Evolutionary conservation across 768 basidiomycete species (phyloP), one percentile per base, ranked within the genome.

Genomic region (Tricholoma terreum): DNA sequence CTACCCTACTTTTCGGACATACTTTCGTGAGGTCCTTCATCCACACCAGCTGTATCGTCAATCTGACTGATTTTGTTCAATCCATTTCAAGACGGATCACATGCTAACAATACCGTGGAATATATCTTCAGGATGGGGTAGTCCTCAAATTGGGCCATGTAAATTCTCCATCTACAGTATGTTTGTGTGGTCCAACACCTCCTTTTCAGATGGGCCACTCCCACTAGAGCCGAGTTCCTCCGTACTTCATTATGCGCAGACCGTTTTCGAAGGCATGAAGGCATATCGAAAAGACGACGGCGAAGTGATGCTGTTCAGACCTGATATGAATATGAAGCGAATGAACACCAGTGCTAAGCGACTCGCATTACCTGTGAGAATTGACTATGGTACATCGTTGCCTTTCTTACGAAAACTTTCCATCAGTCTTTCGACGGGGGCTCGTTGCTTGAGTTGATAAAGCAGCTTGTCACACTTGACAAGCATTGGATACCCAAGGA

Each of bases 271-370:
- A 70, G 92, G 95, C 15, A 84, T 97, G 84, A 98, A 98, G 70
- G 95, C 95, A 1, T 98, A 96, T 75, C 80, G 86, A 49, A 84
- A 87, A 61, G 72, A 82, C 35, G 73, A 82, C 49, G 94, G 88
- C 34, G 84, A 81, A 24, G 84, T 94, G 19, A 84, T 88, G 15
- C 74, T 98, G 62, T 98, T 98, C 81, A 79, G 95, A 45, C 96
- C 95, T 2, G 92, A 97, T 73, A 92, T 92, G 91, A 97, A 98
- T 75, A 96, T 98, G 94, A 86, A 86, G 67, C 86, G 95, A 24
- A 94, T 98, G 94, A 93, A 92, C 74, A 81, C 62, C 46, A 92
- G 89, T 65, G 94, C 95, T 12, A 63, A 73, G 22, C 84, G 95
- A 40, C 77, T 93, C 54, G 91, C 89, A 17, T 69, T 92, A 48